phyloP scores from a whole-genome alignment of 2,329 filamentous ascomycete species.

The Aspergillus niger region DNA sequence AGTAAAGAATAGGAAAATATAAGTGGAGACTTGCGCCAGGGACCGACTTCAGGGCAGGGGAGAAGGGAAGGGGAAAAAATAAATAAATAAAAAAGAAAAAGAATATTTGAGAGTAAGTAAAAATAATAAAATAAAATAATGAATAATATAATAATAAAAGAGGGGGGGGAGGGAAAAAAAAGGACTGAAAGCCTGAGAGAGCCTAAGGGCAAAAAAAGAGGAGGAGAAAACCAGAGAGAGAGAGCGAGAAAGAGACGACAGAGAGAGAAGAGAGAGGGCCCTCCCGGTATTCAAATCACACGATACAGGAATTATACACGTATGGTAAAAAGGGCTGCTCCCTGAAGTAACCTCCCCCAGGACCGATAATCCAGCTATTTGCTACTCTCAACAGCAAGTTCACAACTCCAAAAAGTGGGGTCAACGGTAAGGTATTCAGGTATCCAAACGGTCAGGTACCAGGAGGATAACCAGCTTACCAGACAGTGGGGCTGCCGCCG shows the following conservation, averaged over 20 bases:
- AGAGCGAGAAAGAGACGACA: background rate
- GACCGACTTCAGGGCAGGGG: constrained; percentile 10
- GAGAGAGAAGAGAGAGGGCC: too few species aligned
- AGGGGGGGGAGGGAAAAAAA: background rate
- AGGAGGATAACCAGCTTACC: background rate
- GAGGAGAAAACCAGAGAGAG: background rate
- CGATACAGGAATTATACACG: too few species aligned
- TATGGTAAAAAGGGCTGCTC: too few species aligned
- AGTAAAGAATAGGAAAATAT: constrained; percentile 6
- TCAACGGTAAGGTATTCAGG: constrained; percentile 4
- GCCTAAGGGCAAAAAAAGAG: too few species aligned
- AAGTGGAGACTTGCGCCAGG: constrained; percentile 27
- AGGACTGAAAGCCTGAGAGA: background rate
- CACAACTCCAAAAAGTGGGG: constrained; percentile 3
- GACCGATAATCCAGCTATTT: too few species aligned
- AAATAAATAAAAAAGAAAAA: background rate
- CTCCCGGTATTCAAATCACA: too few species aligned
- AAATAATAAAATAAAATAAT: background rate
- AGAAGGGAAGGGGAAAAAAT: background rate
- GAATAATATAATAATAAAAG: too few species aligned
- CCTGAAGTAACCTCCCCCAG: too few species aligned
- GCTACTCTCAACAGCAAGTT: background rate
- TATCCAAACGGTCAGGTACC: constrained; percentile 13
- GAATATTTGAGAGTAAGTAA: background rate
- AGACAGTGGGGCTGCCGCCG: constrained; percentile 18